phyloP scores from a whole-genome alignment of 2,329 filamentous ascomycete genomes.

The Talaromyces marneffei region DNA sequence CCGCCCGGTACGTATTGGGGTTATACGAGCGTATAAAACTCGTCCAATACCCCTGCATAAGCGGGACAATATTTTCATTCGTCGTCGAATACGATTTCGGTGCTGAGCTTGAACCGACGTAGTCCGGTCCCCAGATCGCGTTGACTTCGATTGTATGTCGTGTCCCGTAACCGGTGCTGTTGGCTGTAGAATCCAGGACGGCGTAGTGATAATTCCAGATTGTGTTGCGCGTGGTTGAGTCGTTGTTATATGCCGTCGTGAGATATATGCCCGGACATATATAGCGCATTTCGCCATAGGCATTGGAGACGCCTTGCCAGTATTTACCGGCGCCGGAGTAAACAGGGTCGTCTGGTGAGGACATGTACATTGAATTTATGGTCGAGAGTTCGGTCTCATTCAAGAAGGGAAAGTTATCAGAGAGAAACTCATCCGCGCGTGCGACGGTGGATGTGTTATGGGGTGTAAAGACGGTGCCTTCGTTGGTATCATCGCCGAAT shows the following conservation, averaged over 20 bases:
- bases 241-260: constrained; percentile 37
- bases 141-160: constrained; percentile 61
- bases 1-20: constrained; percentile 54
- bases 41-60: constrained; percentile 67
- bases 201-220: constrained; percentile 67
- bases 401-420: constrained; percentile 54
- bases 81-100: constrained; percentile 52
- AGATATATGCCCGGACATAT: constrained; percentile 58
- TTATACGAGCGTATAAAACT: constrained; percentile 63
- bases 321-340: constrained; percentile 49
- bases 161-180: constrained; percentile 55
- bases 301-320: constrained; percentile 55
- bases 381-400: constrained; percentile 45
- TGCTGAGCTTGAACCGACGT: constrained; percentile 40
- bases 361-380: constrained; percentile 55
- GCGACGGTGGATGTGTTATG: constrained; percentile 41
- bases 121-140: constrained; percentile 61
- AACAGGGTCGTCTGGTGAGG: constrained; percentile 32
- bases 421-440: constrained; percentile 52
- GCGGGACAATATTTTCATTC: constrained; percentile 54
- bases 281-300: constrained; percentile 61
- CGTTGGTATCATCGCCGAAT: constrained; percentile 57
- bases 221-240: constrained; percentile 25
- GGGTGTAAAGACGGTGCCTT: constrained; percentile 59
- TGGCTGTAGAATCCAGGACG: constrained; percentile 54